A percentile compares a stretch with the other conserved stretches of the same genome.
phyloP scores from a whole-genome alignment of 805 yeast genomes.

The Candida methanosorbosa region DNA sequence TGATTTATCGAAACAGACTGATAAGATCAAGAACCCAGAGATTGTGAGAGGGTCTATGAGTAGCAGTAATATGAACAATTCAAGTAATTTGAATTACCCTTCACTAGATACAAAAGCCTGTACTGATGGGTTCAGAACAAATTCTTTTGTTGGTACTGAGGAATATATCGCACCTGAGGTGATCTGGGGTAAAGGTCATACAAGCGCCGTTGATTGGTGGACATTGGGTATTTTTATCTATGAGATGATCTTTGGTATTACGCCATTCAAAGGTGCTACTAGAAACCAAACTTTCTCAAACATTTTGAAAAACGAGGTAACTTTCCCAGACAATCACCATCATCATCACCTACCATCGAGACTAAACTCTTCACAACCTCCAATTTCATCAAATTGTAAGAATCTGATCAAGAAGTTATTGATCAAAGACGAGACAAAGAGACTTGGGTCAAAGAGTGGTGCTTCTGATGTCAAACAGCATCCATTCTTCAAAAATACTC shows the following conservation, averaged over 20 bases:
- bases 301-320: conserved; percentile 74
- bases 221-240: conserved; percentile 87
- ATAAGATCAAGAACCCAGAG: conserved; percentile 67
- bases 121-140: conserved; percentile 92
- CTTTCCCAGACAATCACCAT: conserved; percentile 59
- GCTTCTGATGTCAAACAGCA: conserved; percentile 93
- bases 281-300: conserved; percentile 87
- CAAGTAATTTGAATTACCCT: conserved; percentile 31
- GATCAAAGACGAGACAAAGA: conserved; percentile 79
- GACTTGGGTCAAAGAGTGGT: conserved; percentile 89
- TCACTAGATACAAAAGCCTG: conserved; percentile 90
- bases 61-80: conserved; percentile 20
- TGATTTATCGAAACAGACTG: conserved; percentile 87
- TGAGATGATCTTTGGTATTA: conserved; percentile 93
- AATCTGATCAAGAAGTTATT: conserved; percentile 71
- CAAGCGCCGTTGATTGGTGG: conserved; percentile 99
- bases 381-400: conserved; percentile 68
- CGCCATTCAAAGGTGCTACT: conserved; percentile 91
- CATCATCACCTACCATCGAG: too few relatives aligned
- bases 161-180: conserved; percentile 99
- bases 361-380: conserved; percentile 30
- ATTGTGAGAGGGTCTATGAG: too few relatives aligned
- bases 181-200: conserved; percentile 93
- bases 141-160: conserved; percentile 97
- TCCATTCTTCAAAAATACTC: conserved; percentile 81